Evolutionary conservation across 2,329 filamentous ascomycete species (phyloP), one percentile per base, ranked within the genome.

Genomic region (Aspergillus hortae): DNA sequence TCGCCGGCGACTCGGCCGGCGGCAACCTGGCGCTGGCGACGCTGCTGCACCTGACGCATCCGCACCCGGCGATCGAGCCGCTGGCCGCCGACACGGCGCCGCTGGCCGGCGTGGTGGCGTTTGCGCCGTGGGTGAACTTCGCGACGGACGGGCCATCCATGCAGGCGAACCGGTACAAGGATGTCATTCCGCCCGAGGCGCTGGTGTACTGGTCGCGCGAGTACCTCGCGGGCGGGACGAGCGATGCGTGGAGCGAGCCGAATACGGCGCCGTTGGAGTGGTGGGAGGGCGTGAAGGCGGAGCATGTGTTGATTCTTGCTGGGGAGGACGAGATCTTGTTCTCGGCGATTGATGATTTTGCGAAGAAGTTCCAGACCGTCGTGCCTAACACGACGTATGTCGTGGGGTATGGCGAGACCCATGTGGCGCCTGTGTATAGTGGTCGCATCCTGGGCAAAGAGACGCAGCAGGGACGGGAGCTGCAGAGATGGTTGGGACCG

Each of bases 101-200:
- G 65, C 46, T 71, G 32, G 65, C 64, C 2, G 80, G 74, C 1
- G 70, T 75, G 0, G 62, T 85, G 23, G 70, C 81, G 0, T 75
- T 83, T 35, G 78, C 75, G 1, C 82, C 83, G 0, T 86, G 83
- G 83, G 65, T 75, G 4, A 74, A 72, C 14, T 81, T 83, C 61
- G 63, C 65, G 27, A 67, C 65, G 0, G 61, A 72, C 12, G 70
- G 73, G 32, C 62, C 69, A 1, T 74, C 74, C 4, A 74, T 74
- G 47, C 58, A 61, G 17, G 59, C 63, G 6, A 82, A 83, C 55
- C 68, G 65, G 4, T 68, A 73, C 40, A 78, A 75, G 56, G 82
- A 85, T 63, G 64, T 78, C 48, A 68, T 84, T 25, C 66, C 72
- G 12, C 53, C 57, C 0, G 55, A 54, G 0, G 58, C 64, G 0